A percentile compares a stretch with the other conserved stretches of the same genome.
Conservation (phyloP, 257 asterid species). For the Gentiana dahurica region DNA sequence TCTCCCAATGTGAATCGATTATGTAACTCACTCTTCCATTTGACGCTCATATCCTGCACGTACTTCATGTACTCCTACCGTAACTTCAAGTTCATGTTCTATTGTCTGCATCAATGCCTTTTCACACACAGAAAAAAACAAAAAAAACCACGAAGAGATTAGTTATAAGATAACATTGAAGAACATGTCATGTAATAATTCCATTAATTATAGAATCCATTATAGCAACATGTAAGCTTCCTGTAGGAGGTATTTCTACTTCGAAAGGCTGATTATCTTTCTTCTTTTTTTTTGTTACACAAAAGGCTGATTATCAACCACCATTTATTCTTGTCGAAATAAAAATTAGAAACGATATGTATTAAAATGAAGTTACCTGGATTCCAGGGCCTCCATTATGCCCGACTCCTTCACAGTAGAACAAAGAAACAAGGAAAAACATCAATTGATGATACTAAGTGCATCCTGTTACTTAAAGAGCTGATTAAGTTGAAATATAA, state of each 20-base stretch:
- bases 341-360: not conserved
- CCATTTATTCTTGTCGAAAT: too few relatives aligned
- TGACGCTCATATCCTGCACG: constrained; percentile 90
- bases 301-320: too few relatives aligned
- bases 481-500: constrained; percentile 13
- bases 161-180: not conserved
- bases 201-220: not conserved
- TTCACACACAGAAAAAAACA: not conserved
- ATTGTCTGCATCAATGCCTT: constrained; percentile 70
- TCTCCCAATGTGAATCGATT: not conserved
- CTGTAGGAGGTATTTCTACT: not conserved
- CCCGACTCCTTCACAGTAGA: constrained; percentile 31
- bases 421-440: constrained; percentile 7
- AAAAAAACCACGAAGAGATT: constrained; percentile 11
- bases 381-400: constrained; percentile 53
- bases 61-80: constrained; percentile 87
- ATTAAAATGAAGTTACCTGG: constrained; percentile 43
- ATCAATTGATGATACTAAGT: not conserved
- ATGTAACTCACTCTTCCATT: constrained; percentile 66
- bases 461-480: not conserved
- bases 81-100: constrained; percentile 96
- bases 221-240: not conserved
- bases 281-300: too few relatives aligned
- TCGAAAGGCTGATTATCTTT: not conserved
- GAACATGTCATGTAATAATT: not conserved